Conservation (phyloP, 2,329 filamentous ascomycete genomes). For the Ophiosphaerella herpotricha region DNA sequence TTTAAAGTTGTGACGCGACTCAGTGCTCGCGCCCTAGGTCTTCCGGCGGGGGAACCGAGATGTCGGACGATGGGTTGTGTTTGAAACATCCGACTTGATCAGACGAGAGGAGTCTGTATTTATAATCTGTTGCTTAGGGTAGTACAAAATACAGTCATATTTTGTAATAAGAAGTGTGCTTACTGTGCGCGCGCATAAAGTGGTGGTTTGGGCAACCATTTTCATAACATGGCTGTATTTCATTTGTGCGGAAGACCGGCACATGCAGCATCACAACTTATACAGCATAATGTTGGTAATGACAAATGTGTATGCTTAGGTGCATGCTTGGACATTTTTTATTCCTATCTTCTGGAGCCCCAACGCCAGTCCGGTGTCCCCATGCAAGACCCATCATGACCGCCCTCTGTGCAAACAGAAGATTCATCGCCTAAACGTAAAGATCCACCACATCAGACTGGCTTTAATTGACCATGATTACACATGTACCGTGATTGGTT, state of each 20-base stretch:
- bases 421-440: constrained; percentile 16
- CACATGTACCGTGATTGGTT: constrained; percentile 14
- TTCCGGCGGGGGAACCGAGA: constrained; percentile 23
- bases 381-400: constrained; percentile 38
- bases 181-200: too few species aligned
- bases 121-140: too few species aligned
- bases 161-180: too few species aligned
- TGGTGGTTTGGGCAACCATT: too few species aligned
- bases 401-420: constrained; percentile 24
- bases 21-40: constrained; percentile 13
- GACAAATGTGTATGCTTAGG: not conserved
- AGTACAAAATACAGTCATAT: too few species aligned
- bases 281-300: not conserved
- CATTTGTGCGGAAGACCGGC: too few species aligned
- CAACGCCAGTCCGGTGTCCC: constrained; percentile 41
- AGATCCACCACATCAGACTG: constrained; percentile 27
- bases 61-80: not conserved
- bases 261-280: too few species aligned
- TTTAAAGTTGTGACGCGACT: constrained; percentile 15
- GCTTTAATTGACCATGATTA: constrained; percentile 27
- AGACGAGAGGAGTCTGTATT: not conserved
- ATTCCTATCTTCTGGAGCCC: constrained; percentile 42
- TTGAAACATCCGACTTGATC: not conserved
- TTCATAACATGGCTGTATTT: too few species aligned
- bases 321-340: constrained; percentile 39